phyloP scores from a whole-genome alignment of 2,329 filamentous ascomycete genomes.

The Cryphonectria radicalis region DNA sequence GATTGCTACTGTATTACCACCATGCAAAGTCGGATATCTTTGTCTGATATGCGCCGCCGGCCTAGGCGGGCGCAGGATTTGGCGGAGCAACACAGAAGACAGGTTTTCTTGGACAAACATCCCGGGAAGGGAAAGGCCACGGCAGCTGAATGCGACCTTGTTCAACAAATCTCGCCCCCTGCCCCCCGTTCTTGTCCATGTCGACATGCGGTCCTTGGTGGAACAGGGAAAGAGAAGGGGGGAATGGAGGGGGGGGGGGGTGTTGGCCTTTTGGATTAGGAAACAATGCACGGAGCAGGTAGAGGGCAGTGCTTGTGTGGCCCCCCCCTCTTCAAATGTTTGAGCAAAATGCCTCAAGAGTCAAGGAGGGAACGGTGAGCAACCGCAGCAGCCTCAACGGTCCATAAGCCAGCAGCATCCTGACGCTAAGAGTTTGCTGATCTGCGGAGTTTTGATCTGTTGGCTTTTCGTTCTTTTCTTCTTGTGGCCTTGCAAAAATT shows the following conservation, averaged over 20 bases:
- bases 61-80: constrained; percentile 1
- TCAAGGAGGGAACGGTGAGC: constrained; percentile 36
- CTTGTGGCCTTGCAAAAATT: neutral
- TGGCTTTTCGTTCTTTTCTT: neutral
- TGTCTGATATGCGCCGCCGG: neutral
- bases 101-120: constrained; percentile 19
- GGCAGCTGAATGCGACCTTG: constrained; percentile 27
- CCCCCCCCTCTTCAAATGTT: constrained; percentile 44
- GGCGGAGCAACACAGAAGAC: neutral
- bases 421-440: neutral
- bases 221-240: neutral
- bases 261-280: neutral
- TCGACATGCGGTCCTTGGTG: constrained; percentile 11
- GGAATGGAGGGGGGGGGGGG: constrained; percentile 7
- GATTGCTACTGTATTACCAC: neutral
- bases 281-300: constrained; percentile 45
- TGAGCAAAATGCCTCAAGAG: constrained; percentile 46
- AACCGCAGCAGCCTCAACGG: neutral
- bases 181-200: constrained; percentile 9
- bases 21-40: neutral
- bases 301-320: constrained; percentile 48
- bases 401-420: neutral
- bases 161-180: neutral
- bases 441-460: neutral
- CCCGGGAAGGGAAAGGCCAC: constrained; percentile 7